Conservation (phyloP, 768 basidiomycete species). For the Auricularia sp. region DNA sequence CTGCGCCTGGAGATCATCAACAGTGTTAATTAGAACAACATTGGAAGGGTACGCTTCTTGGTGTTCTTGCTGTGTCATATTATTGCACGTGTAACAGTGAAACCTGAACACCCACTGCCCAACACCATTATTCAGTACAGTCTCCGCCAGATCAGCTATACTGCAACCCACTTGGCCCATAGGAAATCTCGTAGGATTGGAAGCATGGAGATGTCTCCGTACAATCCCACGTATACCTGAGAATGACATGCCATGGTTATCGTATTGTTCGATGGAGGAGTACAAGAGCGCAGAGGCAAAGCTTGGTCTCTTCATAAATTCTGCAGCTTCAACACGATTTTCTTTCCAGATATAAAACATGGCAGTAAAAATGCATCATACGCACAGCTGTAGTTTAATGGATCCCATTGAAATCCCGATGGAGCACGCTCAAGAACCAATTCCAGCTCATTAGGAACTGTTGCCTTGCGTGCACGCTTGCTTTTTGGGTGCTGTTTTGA, state of each 20-base stretch:
- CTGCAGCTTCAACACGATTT: background rate
- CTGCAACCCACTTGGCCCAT: background rate
- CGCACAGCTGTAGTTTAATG: background rate
- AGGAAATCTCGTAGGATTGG: background rate
- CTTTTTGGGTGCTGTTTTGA: no score
- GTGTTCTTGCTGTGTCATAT: background rate
- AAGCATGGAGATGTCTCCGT: background rate
- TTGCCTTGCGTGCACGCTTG: no score
- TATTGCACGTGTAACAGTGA: background rate
- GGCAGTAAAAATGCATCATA: background rate
- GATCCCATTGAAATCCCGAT: background rate
- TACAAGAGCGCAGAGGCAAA: background rate
- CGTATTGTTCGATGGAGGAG: background rate
- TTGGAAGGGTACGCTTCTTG: no score
- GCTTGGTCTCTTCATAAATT: background rate
- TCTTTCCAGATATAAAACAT: background rate
- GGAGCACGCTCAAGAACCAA: background rate
- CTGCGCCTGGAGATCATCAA: no score
- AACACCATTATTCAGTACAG: background rate
- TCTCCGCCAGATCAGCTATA: background rate
- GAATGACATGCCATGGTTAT: background rate
- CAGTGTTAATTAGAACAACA: no score
- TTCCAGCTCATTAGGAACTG: background rate
- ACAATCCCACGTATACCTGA: background rate
- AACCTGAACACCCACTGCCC: background rate